phyloP scores from a whole-genome alignment of 108 stramenopile genomes.

The Heterococcus sp. region DNA sequence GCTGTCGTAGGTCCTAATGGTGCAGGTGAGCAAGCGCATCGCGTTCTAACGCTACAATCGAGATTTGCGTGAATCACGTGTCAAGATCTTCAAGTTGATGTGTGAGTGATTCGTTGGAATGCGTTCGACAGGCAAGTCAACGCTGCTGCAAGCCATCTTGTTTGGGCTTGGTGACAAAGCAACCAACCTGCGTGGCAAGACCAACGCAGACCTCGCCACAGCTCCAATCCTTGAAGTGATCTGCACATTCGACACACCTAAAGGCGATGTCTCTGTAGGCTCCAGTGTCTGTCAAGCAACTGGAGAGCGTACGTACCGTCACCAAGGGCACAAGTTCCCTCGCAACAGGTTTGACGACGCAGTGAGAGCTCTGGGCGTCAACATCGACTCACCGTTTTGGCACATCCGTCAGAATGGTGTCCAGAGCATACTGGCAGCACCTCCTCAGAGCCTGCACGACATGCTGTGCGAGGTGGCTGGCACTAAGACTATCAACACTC shows the following conservation, averaged over 20 bases:
- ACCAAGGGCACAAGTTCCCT: not conserved
- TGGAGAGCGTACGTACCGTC: not conserved
- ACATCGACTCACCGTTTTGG: not conserved
- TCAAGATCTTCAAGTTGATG: no score
- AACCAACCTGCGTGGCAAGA: not conserved
- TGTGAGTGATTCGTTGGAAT: no score
- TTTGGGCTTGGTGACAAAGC: not conserved
- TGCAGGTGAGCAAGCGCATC: not conserved
- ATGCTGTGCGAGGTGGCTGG: slow-evolving; percentile 36
- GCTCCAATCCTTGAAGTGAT: not conserved
- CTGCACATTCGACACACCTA: not conserved
- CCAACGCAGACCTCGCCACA: not conserved
- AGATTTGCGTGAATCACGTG: no score
- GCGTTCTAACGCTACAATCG: not conserved
- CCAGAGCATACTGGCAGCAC: slow-evolving; percentile 1
- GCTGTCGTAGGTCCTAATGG: not conserved
- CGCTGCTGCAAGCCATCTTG: not conserved
- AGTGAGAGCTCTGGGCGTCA: not conserved
- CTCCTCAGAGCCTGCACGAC: slow-evolving; percentile 26
- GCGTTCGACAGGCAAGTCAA: not conserved
- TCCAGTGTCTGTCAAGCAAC: not conserved
- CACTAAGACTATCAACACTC: slow-evolving; percentile 40
- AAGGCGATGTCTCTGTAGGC: not conserved
- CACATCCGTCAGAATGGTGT: not conserved
- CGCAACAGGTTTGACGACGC: not conserved